Percentiles rank a stretch among this genome's conserved stretches.
Evolutionary conservation across 257 asterid species (phyloP).

Genomic region (Coffea eugenioides): DNA sequence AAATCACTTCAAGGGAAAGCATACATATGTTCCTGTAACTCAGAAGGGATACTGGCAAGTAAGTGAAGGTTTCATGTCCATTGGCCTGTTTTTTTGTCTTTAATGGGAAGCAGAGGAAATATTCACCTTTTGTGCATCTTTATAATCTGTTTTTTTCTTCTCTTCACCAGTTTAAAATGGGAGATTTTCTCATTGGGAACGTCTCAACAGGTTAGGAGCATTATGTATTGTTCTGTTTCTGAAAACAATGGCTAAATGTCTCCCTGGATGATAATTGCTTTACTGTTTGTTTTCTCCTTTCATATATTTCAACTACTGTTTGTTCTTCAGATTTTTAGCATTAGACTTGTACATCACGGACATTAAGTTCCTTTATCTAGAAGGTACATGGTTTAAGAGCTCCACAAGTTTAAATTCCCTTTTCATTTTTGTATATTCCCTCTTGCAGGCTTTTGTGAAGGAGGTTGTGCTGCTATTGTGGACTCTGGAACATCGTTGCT

Average conservation of each 20-base stretch:
- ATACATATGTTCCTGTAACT: constrained; percentile 69
- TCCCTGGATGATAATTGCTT: background rate
- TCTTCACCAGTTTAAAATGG: constrained; percentile 62
- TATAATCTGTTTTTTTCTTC: constrained; percentile 4
- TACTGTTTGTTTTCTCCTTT: background rate
- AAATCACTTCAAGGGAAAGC: constrained; percentile 67
- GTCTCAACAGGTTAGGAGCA: constrained; percentile 60
- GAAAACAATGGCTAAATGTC: background rate
- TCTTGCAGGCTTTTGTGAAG: constrained; percentile 65
- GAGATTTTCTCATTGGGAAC: constrained; percentile 72
- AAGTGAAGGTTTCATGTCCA: constrained; percentile 5
- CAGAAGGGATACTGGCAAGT: constrained; percentile 97
- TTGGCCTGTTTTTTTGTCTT: background rate
- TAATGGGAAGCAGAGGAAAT: background rate
- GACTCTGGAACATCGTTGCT: constrained; percentile 96
- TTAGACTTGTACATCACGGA: background rate
- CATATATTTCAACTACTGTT: background rate
- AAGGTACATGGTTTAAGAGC: background rate
- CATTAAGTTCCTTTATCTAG: background rate
- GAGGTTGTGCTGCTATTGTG: constrained; percentile 92
- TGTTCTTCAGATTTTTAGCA: background rate
- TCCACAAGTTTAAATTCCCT: background rate
- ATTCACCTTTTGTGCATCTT: background rate
- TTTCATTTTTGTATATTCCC: background rate
- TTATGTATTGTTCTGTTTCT: background rate